These are phyloP conservation scores for Lactarius indigo DNA, from an alignment of 768 basidiomycete genomes.

Conservation along the genomic window DNA sequence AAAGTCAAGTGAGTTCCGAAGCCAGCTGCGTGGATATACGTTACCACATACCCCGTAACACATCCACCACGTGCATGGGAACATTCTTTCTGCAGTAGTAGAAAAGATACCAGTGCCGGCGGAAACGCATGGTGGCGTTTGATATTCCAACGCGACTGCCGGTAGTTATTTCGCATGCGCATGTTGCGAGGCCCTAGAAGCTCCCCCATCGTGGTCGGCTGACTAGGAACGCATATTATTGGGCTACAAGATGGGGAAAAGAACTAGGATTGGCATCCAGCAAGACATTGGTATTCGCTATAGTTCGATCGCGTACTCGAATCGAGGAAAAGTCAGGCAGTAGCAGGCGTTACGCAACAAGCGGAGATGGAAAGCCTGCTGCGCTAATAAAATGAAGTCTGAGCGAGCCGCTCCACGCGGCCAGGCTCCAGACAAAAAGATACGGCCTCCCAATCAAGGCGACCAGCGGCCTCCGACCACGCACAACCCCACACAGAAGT, in stretches of 20 bases:
- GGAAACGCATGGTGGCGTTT: neutral
- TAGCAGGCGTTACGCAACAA: neutral
- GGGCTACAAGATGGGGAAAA: constrained; percentile 2
- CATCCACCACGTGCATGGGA: constrained; percentile 3
- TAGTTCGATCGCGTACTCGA: constrained; percentile 12
- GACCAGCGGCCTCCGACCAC: neutral
- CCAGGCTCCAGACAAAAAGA: constrained; percentile 2
- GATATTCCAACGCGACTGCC: neutral
- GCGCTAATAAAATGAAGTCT: constrained; percentile 10
- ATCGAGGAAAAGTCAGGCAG: constrained; percentile 8
- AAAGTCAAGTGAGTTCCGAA: neutral
- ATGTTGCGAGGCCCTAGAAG: constrained; percentile 1
- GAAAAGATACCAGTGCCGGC: neutral
- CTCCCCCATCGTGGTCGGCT: neutral
- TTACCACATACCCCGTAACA: neutral
- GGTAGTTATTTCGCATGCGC: neutral
- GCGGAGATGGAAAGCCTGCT: constrained; percentile 1
- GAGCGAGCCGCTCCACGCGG: constrained; percentile 4
- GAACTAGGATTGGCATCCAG: constrained; percentile 10
- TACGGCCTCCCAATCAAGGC: neutral
- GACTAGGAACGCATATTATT: constrained; percentile 1
- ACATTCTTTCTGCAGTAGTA: neutral
- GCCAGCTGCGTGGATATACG: neutral
- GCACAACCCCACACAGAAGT: constrained; percentile 2
- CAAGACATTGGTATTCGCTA: constrained; percentile 10